A percentile compares a stretch with the other conserved stretches of the same genome.
Conservation (phyloP, 441 rosid species). For the Dalechampia spathulata region DNA sequence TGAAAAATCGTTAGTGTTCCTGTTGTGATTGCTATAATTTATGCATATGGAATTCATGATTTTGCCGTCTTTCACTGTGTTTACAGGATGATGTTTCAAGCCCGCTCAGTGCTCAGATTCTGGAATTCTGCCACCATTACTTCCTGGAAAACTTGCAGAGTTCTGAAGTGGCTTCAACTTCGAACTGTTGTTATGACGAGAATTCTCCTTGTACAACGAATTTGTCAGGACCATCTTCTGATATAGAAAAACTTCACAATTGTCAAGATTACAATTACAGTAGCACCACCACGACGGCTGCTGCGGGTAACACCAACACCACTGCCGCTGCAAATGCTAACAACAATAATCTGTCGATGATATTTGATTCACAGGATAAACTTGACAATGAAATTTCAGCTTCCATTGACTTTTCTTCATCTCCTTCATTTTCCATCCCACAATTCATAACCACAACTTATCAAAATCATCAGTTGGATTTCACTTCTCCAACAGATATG, state of each 20-base stretch:
- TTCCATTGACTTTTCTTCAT: slow-evolving; percentile 70
- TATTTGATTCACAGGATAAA: slow-evolving; percentile 61
- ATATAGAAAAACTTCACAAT: slow-evolving; percentile 15
- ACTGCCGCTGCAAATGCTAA: slow-evolving; percentile 17
- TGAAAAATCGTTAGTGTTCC: no score
- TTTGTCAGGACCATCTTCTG: slow-evolving; percentile 26
- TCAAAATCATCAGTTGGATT: slow-evolving; percentile 52
- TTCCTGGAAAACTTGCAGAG: slow-evolving; percentile 58
- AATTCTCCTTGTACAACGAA: slow-evolving; percentile 28
- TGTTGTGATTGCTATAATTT: no score
- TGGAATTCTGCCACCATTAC: slow-evolving; percentile 65
- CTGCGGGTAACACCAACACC: slow-evolving; percentile 23
- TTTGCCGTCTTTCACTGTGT: slow-evolving; percentile 3
- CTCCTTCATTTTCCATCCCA: slow-evolving; percentile 46
- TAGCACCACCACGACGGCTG: slow-evolving; percentile 19
- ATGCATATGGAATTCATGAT: no score
- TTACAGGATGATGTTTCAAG: slow-evolving; percentile 78
- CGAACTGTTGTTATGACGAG: slow-evolving; percentile 50
- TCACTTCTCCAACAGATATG: slow-evolving; percentile 27
- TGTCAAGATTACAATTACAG: slow-evolving; percentile 25
- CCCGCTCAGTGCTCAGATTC: slow-evolving; percentile 53
- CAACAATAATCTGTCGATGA: slow-evolving; percentile 32
- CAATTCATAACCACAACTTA: slow-evolving; percentile 30
- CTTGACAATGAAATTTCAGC: slow-evolving; percentile 75
- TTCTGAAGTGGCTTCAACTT: slow-evolving; percentile 66